Conservation (phyloP, 2,329 filamentous ascomycete species). For the Huntiella savannae region DNA sequence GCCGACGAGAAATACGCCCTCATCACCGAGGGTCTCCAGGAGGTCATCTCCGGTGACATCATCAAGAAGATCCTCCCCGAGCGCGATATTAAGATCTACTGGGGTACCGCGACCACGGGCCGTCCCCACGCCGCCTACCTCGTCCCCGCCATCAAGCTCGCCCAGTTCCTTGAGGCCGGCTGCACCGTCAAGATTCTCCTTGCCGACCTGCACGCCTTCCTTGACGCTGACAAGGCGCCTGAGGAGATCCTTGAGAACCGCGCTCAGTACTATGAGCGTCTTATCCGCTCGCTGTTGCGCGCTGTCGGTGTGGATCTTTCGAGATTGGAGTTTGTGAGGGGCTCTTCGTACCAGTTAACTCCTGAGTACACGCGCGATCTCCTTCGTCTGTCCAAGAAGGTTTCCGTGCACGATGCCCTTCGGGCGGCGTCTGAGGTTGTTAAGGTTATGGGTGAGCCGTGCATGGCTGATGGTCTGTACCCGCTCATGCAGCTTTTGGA, state of each 20-base stretch:
- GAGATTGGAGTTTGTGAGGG: constrained; percentile 66
- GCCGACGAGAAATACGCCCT: constrained; percentile 48
- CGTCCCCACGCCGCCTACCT: constrained; percentile 81
- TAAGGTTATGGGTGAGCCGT: constrained; percentile 67
- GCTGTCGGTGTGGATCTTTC: constrained; percentile 63
- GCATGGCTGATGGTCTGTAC: constrained; percentile 33
- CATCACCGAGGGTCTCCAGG: constrained; percentile 63
- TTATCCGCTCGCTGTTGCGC: constrained; percentile 56
- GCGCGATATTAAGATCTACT: constrained; percentile 65
- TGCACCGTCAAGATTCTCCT: constrained; percentile 68
- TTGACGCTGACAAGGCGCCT: constrained; percentile 71
- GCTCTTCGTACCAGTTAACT: constrained; percentile 61
- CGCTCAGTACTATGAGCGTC: constrained; percentile 63
- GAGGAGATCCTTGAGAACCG: constrained; percentile 71
- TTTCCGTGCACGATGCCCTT: constrained; percentile 64
- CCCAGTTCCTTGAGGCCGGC: constrained; percentile 66
- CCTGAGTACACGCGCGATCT: constrained; percentile 73
- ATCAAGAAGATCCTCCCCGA: constrained; percentile 54
- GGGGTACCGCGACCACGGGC: constrained; percentile 76
- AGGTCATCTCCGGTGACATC: constrained; percentile 69
- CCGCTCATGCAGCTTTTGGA: constrained; percentile 62
- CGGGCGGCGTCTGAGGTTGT: constrained; percentile 88
- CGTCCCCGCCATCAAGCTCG: constrained; percentile 73
- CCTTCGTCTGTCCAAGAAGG: constrained; percentile 44
- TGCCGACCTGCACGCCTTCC: constrained; percentile 56